phyloP scores from a whole-genome alignment of 2,329 filamentous ascomycete genomes.

The Dactylellina sp. region DNA sequence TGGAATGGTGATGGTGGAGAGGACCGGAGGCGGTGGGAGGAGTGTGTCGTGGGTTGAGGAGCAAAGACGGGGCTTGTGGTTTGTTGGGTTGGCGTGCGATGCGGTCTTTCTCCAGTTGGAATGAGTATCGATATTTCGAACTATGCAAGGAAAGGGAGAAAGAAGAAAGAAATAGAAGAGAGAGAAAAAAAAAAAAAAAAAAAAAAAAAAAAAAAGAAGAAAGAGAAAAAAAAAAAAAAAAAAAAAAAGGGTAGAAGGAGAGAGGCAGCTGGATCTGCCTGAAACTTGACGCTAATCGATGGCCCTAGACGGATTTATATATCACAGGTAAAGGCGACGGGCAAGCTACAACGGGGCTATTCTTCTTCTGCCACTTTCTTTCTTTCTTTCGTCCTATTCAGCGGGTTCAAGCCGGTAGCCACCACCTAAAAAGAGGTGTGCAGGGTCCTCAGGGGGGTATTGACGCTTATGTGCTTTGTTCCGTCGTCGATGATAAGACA shows the following conservation, averaged over 20 bases:
- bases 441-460: slow-evolving; percentile 43
- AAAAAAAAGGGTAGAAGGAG: too few species aligned
- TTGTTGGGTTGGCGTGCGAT: slow-evolving; percentile 33
- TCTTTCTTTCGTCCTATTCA: not conserved
- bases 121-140: slow-evolving; percentile 15
- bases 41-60: slow-evolving; percentile 7
- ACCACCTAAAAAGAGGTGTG: slow-evolving; percentile 3
- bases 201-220: too few species aligned
- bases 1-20: slow-evolving; percentile 60
- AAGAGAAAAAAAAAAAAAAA: too few species aligned
- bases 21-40: slow-evolving; percentile 8
- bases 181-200: too few species aligned
- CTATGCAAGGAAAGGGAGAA: not conserved
- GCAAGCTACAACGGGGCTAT: slow-evolving; percentile 9
- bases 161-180: not conserved
- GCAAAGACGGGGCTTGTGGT: slow-evolving; percentile 24
- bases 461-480: slow-evolving; percentile 22
- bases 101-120: slow-evolving; percentile 19
- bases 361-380: not conserved
- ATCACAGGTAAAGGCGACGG: not conserved
- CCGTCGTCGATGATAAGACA: slow-evolving; percentile 29
- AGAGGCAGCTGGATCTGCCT: slow-evolving; percentile 23
- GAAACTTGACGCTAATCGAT: slow-evolving; percentile 43
- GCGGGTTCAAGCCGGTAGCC: slow-evolving; percentile 30
- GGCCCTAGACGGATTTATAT: slow-evolving; percentile 1